phyloP scores from a whole-genome alignment of 139 green algal species.

The Chlamydomonas sp. region DNA sequence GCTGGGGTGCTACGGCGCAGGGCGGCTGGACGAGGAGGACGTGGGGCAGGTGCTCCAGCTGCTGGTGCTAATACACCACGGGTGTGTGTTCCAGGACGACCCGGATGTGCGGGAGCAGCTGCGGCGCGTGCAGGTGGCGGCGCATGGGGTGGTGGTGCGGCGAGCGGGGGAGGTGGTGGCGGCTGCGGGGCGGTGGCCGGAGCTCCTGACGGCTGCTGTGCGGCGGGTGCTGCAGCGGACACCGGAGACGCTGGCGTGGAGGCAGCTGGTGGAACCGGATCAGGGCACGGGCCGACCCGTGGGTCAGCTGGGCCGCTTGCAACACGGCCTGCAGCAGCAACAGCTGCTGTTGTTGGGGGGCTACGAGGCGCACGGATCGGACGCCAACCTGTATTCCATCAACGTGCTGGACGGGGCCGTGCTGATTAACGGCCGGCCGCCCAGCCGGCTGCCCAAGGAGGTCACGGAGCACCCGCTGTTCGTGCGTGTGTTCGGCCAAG shows the following conservation, averaged over 20 bases:
- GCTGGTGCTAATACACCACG: constrained; percentile 48
- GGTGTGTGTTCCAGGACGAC: constrained; percentile 37
- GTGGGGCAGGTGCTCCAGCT: constrained; percentile 29
- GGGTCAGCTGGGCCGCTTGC: too few relatives aligned
- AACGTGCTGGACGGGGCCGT: constrained; percentile 60
- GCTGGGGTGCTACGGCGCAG: constrained; percentile 36
- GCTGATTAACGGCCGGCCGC: constrained; percentile 49
- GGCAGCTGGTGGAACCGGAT: too few relatives aligned
- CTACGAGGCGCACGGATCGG: too few relatives aligned
- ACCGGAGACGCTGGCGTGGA: too few relatives aligned
- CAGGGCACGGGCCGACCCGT: too few relatives aligned
- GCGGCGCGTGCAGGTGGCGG: constrained; percentile 24
- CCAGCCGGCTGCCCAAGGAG: constrained; percentile 46
- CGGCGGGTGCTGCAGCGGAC: too few relatives aligned
- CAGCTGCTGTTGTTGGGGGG: too few relatives aligned
- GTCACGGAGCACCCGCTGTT: constrained; percentile 57
- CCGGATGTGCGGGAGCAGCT: neutral
- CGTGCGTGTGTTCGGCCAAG: constrained; percentile 49
- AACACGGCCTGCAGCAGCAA: too few relatives aligned
- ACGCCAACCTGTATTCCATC: constrained; percentile 57
- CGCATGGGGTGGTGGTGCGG: constrained; percentile 33
- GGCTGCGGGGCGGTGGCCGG: too few relatives aligned
- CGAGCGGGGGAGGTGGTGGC: too few relatives aligned
- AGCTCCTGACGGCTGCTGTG: too few relatives aligned
- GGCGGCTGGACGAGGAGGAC: constrained; percentile 13